Evolutionary conservation across 306 rosid genomes (phyloP), one percentile per base, ranked within the genome.

Genomic region (Rosa multiflora): DNA sequence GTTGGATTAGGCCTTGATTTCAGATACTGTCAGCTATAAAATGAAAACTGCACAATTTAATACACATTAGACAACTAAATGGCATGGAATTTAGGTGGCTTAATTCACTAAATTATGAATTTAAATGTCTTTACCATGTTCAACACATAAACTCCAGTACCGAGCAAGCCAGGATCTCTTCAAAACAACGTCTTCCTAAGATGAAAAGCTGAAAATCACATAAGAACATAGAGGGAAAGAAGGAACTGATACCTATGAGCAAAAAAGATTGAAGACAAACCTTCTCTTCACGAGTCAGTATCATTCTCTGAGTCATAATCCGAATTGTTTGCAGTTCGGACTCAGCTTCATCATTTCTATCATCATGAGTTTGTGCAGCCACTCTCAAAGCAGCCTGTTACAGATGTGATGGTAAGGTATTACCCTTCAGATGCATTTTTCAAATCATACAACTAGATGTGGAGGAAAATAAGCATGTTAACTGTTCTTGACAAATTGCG

Each of bases 91-190:
- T 15, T 5, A 12, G 37, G 49, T 51, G n/a, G 42, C 43, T 29
- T 70, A 10, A 35, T 35, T 46, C 63, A 44, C 74, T 53, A 85
- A 67, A 64, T 72, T 7, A 51, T 69, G 58, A 72, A 73, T 20
- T 43, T 47, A 79, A 48, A 79, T 73, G 61, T 63, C 21, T 56
- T 80, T 89, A 95, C 99, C 99, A 70, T 88, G 84, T 26, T 17
- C 83, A 78, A 89, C 87, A 62, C 98, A 93, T 81, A 95, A 85
- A 74, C 84, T 85, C 99, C 99, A 91, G 80, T 95, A 95, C 63
- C 90, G 92, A 81, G 99, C 94, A 66, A 95, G 94, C 99, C 98
- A 95, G 58, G 97, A 95, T 91, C 99, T 93, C 96, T 93, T 95
- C 76, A 95, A 78, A 89, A 67, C 89, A 70, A 95, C 91, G 80